Conservation (phyloP, 768 basidiomycete genomes). For the Boletus rufocinnamomeus region DNA sequence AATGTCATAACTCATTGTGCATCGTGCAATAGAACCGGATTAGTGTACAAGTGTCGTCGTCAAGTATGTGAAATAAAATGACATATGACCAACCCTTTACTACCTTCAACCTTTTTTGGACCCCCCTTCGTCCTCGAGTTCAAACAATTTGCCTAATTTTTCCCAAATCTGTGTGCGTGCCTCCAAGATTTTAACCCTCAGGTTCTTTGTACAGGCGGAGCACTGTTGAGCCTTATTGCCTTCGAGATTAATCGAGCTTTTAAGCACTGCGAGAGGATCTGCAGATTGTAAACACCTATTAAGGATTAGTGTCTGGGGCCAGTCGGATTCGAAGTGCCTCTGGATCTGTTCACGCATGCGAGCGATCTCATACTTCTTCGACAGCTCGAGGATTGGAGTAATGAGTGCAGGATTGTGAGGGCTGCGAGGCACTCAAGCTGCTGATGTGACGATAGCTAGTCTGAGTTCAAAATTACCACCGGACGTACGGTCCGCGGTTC, state of each 20-base stretch:
- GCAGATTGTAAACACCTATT: not conserved
- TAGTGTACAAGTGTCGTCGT: too few species aligned
- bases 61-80: not conserved
- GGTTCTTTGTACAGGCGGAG: not conserved
- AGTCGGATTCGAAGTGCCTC: slow-evolving; percentile 8
- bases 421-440: too few species aligned
- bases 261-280: slow-evolving; percentile 10
- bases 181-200: too few species aligned
- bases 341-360: slow-evolving; percentile 7
- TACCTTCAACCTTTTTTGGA: not conserved
- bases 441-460: too few species aligned
- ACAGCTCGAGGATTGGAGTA: slow-evolving; percentile 11
- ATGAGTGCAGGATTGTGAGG: slow-evolving; percentile 3
- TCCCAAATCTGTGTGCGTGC: slow-evolving; percentile 5
- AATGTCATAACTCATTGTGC: too few species aligned
- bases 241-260: too few species aligned
- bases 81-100: not conserved
- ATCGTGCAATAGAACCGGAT: not conserved
- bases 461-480: too few species aligned
- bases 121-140: not conserved
- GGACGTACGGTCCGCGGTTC: too few species aligned
- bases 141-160: slow-evolving; percentile 5
- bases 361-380: slow-evolving; percentile 16
- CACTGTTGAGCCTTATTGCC: not conserved
- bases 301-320: slow-evolving; percentile 13